Percentiles rank a stretch among this genome's conserved stretches.
phyloP scores from a whole-genome alignment of 1,284 basidiomycete genomes.

The Ceraceosorus guamensis region DNA sequence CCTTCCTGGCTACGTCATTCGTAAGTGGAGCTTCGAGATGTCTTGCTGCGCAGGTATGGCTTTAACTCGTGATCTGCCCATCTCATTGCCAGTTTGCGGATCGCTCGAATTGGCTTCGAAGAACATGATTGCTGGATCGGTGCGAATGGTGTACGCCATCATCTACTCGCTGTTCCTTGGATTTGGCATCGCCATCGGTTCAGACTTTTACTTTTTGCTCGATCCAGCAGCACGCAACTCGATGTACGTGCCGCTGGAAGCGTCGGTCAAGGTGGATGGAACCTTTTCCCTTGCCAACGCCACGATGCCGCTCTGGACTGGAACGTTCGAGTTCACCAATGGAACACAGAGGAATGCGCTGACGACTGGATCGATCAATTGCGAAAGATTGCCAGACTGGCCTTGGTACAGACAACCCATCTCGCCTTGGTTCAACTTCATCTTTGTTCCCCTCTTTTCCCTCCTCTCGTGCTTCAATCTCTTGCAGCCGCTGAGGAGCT shows the following conservation, averaged over 20 bases:
- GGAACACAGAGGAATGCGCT: slow-evolving; percentile 23
- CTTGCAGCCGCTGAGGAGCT: slow-evolving; percentile 64
- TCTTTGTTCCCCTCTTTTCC: slow-evolving; percentile 76
- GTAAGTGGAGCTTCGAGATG: slow-evolving; percentile 58
- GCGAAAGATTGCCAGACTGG: slow-evolving; percentile 60
- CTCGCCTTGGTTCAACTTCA: slow-evolving; percentile 66
- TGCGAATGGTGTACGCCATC: slow-evolving; percentile 20
- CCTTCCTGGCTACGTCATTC: slow-evolving; percentile 68
- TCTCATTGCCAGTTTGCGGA: slow-evolving; percentile 10
- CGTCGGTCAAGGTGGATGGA: slow-evolving; percentile 56
- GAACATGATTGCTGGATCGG: slow-evolving; percentile 22
- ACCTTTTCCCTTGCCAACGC: slow-evolving; percentile 67
- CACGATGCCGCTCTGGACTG: slow-evolving; percentile 38
- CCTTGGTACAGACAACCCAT: slow-evolving; percentile 73
- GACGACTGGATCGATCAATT: slow-evolving; percentile 52
- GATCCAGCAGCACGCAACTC: slow-evolving; percentile 56
- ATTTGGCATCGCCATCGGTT: slow-evolving; percentile 79
- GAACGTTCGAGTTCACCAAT: slow-evolving; percentile 29
- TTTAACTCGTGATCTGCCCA: neutral
- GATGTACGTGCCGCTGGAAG: slow-evolving; percentile 30
- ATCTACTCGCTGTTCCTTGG: slow-evolving; percentile 50
- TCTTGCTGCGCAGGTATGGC: neutral
- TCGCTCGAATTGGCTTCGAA: slow-evolving; percentile 17
- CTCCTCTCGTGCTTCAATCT: slow-evolving; percentile 66
- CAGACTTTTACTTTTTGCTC: slow-evolving; percentile 72